Evolutionary conservation across 768 basidiomycete species (phyloP), one percentile per base, ranked within the genome.

Genomic region (Coprinopsis cinerea): DNA sequence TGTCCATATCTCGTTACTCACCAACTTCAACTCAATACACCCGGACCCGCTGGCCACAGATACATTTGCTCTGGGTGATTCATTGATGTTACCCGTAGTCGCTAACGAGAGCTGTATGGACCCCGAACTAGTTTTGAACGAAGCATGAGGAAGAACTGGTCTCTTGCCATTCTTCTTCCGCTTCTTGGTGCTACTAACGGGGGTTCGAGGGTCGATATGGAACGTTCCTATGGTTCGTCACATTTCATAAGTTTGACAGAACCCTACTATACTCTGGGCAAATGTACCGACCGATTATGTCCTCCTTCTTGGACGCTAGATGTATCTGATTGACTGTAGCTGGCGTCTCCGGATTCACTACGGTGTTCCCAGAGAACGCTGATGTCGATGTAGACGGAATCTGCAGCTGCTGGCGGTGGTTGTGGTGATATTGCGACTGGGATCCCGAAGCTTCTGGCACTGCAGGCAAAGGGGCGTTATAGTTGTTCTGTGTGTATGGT

Each of bases 121-220:
- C 5, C 69, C 75, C 34, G 67, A 64, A 30, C 68, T 70, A 44
- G 75, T 68, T 15, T 62, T 69, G 56, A 76, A 73, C 36, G 70
- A 73, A 10, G 69, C 71, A 53, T 72, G 64, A 5, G 68, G 64
- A 13, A 18, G 18, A 23, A 35, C 47, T 20, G 59, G 61, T 11
- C 63, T 61, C 36, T 63, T 65, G 48, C 56, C 52, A 34, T 58
- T 52, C 42, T 62, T 67, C 48, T 52, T 56, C 40, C 56, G 51
- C 35, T 57, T 61, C n/a, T 49, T 51, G 18, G 52, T 53, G 25
- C 46, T 44, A 17, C 44, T 24, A 15, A 63, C 55, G 35, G 68
- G 64, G 18, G 59, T 55, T 18, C 55, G 55, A 24, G 77, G 71
- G 50, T 72, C 69, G 18, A 77, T 64, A 49, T 64, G 66, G 51